phyloP scores from a whole-genome alignment of 306 rosid species.

The Carpinus viminea region DNA sequence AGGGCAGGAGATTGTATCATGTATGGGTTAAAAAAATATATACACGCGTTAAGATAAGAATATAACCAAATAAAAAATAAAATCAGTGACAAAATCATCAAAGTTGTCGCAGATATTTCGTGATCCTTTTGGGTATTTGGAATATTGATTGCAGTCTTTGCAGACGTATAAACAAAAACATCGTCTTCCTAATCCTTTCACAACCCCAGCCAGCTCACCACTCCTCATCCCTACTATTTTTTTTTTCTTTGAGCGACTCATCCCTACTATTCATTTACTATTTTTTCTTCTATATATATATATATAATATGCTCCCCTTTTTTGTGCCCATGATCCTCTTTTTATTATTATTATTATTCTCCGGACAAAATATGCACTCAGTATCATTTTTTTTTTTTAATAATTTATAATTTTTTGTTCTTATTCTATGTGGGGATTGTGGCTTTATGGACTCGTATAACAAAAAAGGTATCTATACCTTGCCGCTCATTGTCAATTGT shows the following conservation, averaged over 20 bases:
- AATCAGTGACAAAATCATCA: slow-evolving; percentile 14
- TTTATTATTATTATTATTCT: not conserved
- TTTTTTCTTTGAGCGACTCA: too few species aligned
- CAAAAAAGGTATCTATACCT: not conserved
- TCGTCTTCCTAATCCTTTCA: slow-evolving; percentile 1
- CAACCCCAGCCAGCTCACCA: slow-evolving; percentile 6
- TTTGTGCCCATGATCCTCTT: not conserved
- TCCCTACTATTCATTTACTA: not conserved
- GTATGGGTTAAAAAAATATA: not conserved
- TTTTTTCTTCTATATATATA: not conserved
- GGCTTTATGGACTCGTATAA: not conserved
- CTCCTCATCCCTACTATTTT: not conserved
- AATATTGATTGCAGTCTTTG: not conserved
- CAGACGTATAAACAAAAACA: not conserved
- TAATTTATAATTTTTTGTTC: not conserved
- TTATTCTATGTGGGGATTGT: not conserved
- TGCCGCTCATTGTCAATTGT: not conserved
- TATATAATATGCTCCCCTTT: not conserved
- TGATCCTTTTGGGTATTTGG: slow-evolving; percentile 10
- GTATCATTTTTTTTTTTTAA: not conserved
- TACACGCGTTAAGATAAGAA: not conserved
- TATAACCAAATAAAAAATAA: too few species aligned
- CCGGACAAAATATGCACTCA: not conserved
- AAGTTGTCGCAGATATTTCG: slow-evolving; percentile 3
- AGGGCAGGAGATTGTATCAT: too few species aligned